Conservation (phyloP, 2,329 filamentous ascomycete genomes). For the Aureobasidium sp. region DNA sequence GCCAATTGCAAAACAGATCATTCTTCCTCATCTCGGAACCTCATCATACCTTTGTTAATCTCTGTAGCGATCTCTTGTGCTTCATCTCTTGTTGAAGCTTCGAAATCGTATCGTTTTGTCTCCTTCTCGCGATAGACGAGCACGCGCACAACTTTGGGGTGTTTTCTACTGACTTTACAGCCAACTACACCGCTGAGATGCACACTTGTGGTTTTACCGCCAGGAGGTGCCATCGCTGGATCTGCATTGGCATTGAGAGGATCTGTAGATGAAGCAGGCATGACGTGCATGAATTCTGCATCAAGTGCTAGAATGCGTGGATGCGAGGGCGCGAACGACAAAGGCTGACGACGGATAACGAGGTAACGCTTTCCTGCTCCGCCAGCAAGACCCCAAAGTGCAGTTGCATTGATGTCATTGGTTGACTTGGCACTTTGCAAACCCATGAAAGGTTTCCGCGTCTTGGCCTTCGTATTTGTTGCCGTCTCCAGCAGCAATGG, state of each 20-base stretch:
- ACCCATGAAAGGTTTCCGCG: conserved; percentile 9
- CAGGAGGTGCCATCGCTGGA: conserved; percentile 14
- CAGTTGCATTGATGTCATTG: conserved; percentile 34
- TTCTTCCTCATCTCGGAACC: conserved; percentile 16
- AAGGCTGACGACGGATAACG: conserved; percentile 73
- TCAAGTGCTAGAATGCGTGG: conserved; percentile 72
- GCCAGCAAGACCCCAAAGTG: conserved; percentile 12
- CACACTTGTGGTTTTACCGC: conserved; percentile 64
- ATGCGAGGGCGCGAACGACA: conserved; percentile 68
- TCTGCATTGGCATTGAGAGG: conserved; percentile 27
- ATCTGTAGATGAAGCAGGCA: conserved; percentile 40
- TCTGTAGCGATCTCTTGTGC: conserved; percentile 71
- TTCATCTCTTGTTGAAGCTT: conserved; percentile 62
- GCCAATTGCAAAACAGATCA: background rate
- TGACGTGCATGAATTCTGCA: conserved; percentile 79
- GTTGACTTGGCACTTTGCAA: conserved; percentile 11
- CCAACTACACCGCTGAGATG: conserved; percentile 77
- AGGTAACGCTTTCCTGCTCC: conserved; percentile 55
- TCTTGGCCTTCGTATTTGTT: conserved; percentile 40
- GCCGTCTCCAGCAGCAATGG: conserved; percentile 49
- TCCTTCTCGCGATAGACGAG: conserved; percentile 68
- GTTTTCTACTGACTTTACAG: conserved; percentile 70
- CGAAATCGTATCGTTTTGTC: conserved; percentile 77
- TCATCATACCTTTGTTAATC: conserved; percentile 55
- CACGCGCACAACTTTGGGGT: conserved; percentile 72